Base-by-base conservation (phyloP, 176 grass and related monocot species). In the Musa beccarii region DNA sequence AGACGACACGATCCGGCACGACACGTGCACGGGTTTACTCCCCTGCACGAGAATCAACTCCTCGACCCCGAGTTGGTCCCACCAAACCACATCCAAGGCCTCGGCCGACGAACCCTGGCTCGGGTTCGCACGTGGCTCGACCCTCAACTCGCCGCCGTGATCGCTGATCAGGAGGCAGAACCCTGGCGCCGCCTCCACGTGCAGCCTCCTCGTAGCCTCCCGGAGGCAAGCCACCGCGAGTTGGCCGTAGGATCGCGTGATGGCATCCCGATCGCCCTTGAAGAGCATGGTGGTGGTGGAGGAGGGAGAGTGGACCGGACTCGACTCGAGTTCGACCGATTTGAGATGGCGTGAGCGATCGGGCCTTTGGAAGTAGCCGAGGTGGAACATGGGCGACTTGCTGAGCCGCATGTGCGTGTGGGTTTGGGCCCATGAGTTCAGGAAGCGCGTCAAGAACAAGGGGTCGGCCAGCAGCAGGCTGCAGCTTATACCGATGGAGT, bases 401-500 rank as follows among this genome's bases (percentile, higher is more conserved):
- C 15, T 68, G 49, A 74, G 57, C 63, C 69, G 72, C 69, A 89
- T 86, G 43, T 74, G 56, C 11, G 72, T 29, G 82, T 98, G 90
- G 76, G 72, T 83, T 43, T 76, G 64, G 13, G 83, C 75, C 95
- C 95, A 99, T 55, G 84, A 89, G 26, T 80, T 75, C 34, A 99
- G 84, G 80, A 99, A 99, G 25, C 73, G 78, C 16, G 79, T 17
- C 49, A 94, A 73, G 82, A 82, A 75, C 26, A 75, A 20, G 50
- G 90, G 90, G 82, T 99, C 95, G 16, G 86, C 54, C 64, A 99
- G 62, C 67, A 94, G 63, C 69, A 93, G 73, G 49, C 82, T 79
- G 52, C 88, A 94, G 81, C 88, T 86, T 15, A 99, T 84, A 29
- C 88, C 95, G 11, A 99, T 15, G 66, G 95, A 75, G 68, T 87